Evolutionary conservation across 2,329 filamentous ascomycete genomes (phyloP).

Genomic region (Akanthomyces uredinophilus): DNA sequence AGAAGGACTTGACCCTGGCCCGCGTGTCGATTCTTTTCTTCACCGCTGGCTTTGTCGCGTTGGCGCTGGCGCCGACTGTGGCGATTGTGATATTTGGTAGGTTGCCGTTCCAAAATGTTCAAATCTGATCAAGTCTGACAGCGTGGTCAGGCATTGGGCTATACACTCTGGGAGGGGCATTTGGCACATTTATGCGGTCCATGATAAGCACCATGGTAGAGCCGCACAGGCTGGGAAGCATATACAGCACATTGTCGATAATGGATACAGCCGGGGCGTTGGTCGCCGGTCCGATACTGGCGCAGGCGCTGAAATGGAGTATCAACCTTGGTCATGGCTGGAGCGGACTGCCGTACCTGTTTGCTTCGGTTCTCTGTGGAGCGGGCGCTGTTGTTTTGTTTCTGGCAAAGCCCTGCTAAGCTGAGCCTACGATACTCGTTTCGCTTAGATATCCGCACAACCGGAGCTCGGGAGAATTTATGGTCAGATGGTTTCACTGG

Average conservation of each 20-base stretch:
- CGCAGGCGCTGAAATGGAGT: neutral
- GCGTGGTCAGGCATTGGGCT: neutral
- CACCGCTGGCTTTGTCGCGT: neutral
- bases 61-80: constrained; percentile 8
- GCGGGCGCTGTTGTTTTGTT: neutral
- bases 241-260: neutral
- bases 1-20: constrained; percentile 4
- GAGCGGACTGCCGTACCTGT: neutral
- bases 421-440: neutral
- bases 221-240: neutral
- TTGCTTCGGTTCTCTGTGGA: neutral
- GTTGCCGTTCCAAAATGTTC: neutral
- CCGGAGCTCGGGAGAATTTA: too few species aligned
- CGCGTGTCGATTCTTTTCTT: neutral
- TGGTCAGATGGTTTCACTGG: too few species aligned
- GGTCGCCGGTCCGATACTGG: neutral
- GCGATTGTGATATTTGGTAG: constrained; percentile 1
- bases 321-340: constrained; percentile 1
- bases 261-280: constrained; percentile 2
- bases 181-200: constrained; percentile 7
- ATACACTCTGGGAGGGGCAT: constrained; percentile 8
- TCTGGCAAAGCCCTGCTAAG: neutral
- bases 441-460: neutral
- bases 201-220: constrained; percentile 10
- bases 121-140: neutral